Base-by-base conservation (phyloP, 352 stramenopile genomes). In the Phytophthora citricola region DNA sequence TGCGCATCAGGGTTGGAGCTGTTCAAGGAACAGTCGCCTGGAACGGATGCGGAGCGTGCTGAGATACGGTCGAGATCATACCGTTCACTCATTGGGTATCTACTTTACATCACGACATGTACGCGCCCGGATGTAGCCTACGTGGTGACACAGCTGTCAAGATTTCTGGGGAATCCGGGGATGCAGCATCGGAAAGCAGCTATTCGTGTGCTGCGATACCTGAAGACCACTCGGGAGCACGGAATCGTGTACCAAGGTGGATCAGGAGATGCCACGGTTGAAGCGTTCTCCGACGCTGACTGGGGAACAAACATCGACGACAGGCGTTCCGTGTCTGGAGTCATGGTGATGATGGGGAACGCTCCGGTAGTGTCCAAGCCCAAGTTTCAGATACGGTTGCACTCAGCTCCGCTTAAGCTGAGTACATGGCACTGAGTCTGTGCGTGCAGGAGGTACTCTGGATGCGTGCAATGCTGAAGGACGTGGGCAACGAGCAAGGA, bases 301-400 rank as follows among this genome's bases (percentile, higher is more conserved):
- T 68, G 46, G 40, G 52, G 58, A 0, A 63, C 2, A 5, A 60
- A 63, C 24, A 41, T 58, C 20, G 57, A 67, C 22, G 55, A 71
- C 22, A 54, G 54, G 1, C 52, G 52, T 10, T 71, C 49, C 0
- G 48, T 66, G 1, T 71, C 38, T 6, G 57, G 64, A 4, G 22
- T 68, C 11, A 46, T 68, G 51, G 22, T 67, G 20, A 63, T 55
- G 44, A 58, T 67, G 12, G 63, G 40, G 8, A 56, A 56, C 34
- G 34, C 40, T 22, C 41, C 50, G 8, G 46, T 66, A 12, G 24
- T 67, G 15, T 54, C 39, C 41, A 66, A 54, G 34, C 55, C 26
- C 1, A 66, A 71, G 39, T 69, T 29, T 15, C 50, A 62, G 26
- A 29, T 38, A 69, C 52, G 5, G 53, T 66, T 51, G 57, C 56